Evolutionary conservation across 2,329 filamentous ascomycete genomes (phyloP), one percentile per base, ranked within the genome.

Genomic region (Phaeosphaeriaceae sp.): DNA sequence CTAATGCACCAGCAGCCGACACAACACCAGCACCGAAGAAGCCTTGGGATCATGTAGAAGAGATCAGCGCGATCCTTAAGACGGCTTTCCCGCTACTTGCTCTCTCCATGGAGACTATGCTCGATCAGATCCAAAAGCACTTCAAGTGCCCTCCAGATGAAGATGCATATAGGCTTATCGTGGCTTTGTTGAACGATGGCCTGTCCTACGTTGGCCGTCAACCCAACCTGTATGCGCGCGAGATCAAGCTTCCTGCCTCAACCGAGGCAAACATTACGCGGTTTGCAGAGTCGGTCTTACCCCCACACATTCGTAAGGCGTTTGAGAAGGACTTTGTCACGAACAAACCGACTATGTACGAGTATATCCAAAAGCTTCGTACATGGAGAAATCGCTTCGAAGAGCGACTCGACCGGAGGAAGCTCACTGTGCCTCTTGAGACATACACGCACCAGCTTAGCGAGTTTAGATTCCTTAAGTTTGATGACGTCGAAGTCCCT

Each of bases 111-210:
- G 94, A 99, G 77, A 96, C 93, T 0, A 99, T 97, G 92, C 92
- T 97, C 23, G 94, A 99, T 70, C 93, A 97, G 75, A 96, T 99
- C 50, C 89, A 94, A 73, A 97, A 97, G 80, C 89, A 97, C 75
- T 99, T 99, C 83, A 99, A 99, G 77, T 97, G 94, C 66, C 93
- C 93, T 12, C 93, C 93, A 0, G 94, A 99, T 65, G 94, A 99
- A 72, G 94, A 99, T 77, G 95, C 94, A 2, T 97, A 97, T 74
- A 85, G 94, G 41, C 81, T 99, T 13, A 99, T 99, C 59, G 93
- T 97, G n/a, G 95, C 94, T 2, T 79, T 99, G 9, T 84, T 99
- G 17, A 99, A 99, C 70, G 94, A 99, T 73, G 94, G 91, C 0
- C 77, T 99, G 44, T 91, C 91, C 21, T 97, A 97, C 64, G 91